These are phyloP conservation scores for Yamadazyma paraphyllophila DNA, from an alignment of 805 yeast species.

Conservation along the genomic window DNA sequence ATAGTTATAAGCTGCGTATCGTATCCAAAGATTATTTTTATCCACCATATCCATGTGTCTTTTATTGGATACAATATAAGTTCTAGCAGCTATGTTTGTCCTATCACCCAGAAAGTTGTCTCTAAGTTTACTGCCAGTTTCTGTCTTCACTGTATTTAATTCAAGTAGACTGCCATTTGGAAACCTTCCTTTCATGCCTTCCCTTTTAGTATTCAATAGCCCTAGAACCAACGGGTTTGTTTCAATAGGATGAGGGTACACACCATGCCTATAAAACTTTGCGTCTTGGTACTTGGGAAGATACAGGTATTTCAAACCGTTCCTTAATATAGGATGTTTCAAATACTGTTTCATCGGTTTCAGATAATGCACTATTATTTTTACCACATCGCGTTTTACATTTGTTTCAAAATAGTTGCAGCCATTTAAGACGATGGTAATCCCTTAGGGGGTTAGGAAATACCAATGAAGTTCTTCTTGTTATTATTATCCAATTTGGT, in stretches of 20 bases:
- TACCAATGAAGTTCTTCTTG: no score
- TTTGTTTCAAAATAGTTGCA: conserved; percentile 3
- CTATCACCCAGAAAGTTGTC: conserved; percentile 10
- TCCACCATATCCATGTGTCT: conserved; percentile 19
- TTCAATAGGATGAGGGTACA: conserved; percentile 15
- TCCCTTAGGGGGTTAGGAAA: not conserved
- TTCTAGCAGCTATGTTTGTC: conserved; percentile 16
- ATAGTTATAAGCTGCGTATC: conserved; percentile 19
- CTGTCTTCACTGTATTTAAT: not conserved
- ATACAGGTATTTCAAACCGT: conserved; percentile 29
- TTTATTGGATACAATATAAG: conserved; percentile 25
- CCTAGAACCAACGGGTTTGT: conserved; percentile 29
- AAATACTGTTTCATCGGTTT: conserved; percentile 12
- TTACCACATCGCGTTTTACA: conserved; percentile 5
- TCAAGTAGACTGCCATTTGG: conserved; percentile 27
- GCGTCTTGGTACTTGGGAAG: conserved; percentile 21
- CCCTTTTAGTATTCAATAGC: conserved; percentile 25
- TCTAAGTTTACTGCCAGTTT: not conserved
- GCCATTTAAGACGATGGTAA: conserved; percentile 2
- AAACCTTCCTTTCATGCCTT: conserved; percentile 21
- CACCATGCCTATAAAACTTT: conserved; percentile 16
- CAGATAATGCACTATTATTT: conserved; percentile 3
- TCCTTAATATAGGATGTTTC: conserved; percentile 30
- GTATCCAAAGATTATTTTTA: conserved; percentile 18
- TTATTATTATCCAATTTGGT: no score